Base-by-base conservation (phyloP, 2,329 filamentous ascomycete species). In the Septoria petroselini region DNA sequence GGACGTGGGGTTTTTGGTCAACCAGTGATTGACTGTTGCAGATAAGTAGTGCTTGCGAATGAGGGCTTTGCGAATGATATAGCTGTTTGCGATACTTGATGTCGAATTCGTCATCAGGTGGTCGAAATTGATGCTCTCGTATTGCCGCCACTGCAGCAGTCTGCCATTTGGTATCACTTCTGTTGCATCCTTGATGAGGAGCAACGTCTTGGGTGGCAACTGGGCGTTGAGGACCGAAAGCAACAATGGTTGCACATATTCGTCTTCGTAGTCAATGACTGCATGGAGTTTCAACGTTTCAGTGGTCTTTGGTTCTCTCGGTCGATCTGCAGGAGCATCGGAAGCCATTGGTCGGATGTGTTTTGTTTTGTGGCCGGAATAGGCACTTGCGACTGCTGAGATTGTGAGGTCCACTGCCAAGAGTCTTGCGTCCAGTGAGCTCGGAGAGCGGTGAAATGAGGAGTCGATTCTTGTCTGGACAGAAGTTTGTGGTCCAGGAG, bases 1-100 rank as follows among this genome's bases (percentile, higher is more conserved):
- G 7, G 84, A 88, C 0, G 76, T 70, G 0, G 91, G 89, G 61
- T 93, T 78, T 69, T 98, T 98, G 31, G 84, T 82, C 4, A 87
- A 75, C 89, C 91, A 97, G 65, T 87, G 85, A 39, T 86, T 80
- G 17, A 95, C 81, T 0, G 91, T 96, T 15, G 84, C 82, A 3
- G 86, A 85, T 2, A 98, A 79, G 67, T 93, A 97, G 68, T 98
- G 93, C 70, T 98, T 98, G 52, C 93, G 82, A 62, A 97, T 97
- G 15, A 98, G 76, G 0, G 93, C 93, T 74, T 97, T 97, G 63
- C 93, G 86, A 67, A 97, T 94, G 65, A 96, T 80, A 70, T 96
- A 97, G 64, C 88, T 88, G 70, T 96, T 97, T 60, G 88, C 77
- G 1, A 95, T 75, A 8, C 79, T 81, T 0, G 80, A 82, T 0